Conservation (phyloP, 495 filamentous ascomycete genomes). For the Pseudevernia furfuracea region DNA sequence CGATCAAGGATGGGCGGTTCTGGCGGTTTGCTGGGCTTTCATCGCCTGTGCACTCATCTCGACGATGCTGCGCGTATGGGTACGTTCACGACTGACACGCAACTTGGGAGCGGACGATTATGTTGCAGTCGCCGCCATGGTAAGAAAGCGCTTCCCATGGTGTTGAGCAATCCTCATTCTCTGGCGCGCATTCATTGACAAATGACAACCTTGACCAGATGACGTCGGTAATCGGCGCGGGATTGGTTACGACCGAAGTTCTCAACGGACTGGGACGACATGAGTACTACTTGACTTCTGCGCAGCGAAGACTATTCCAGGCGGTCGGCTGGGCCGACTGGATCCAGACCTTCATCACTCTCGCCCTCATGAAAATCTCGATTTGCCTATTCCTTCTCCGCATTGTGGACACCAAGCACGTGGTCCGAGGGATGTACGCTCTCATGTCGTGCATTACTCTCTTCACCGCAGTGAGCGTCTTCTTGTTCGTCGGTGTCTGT, state of each 20-base stretch:
- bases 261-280: slow-evolving; percentile 22
- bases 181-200: neutral
- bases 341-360: slow-evolving; percentile 25
- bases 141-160: neutral
- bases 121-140: slow-evolving; percentile 21
- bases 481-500: slow-evolving; percentile 23
- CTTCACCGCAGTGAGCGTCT: slow-evolving; percentile 16
- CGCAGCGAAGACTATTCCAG: slow-evolving; percentile 16
- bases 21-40: slow-evolving; percentile 23
- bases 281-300: slow-evolving; percentile 17
- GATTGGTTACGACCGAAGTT: slow-evolving; percentile 20
- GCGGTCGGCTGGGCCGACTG: slow-evolving; percentile 23
- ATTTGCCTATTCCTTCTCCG: slow-evolving; percentile 24
- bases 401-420: slow-evolving; percentile 15
- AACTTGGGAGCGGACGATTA: slow-evolving; percentile 23
- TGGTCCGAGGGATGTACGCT: slow-evolving; percentile 11
- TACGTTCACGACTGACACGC: slow-evolving; percentile 18
- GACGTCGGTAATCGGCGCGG: slow-evolving; percentile 21
- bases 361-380: slow-evolving; percentile 22
- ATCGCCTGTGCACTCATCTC: slow-evolving; percentile 20
- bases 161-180: neutral
- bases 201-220: slow-evolving; percentile 4
- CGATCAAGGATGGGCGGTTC: slow-evolving; percentile 22
- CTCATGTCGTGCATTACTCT: slow-evolving; percentile 15
- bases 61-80: slow-evolving; percentile 20